Conservation (phyloP, 169 alveolate species). For the Eimeria sp. region DNA sequence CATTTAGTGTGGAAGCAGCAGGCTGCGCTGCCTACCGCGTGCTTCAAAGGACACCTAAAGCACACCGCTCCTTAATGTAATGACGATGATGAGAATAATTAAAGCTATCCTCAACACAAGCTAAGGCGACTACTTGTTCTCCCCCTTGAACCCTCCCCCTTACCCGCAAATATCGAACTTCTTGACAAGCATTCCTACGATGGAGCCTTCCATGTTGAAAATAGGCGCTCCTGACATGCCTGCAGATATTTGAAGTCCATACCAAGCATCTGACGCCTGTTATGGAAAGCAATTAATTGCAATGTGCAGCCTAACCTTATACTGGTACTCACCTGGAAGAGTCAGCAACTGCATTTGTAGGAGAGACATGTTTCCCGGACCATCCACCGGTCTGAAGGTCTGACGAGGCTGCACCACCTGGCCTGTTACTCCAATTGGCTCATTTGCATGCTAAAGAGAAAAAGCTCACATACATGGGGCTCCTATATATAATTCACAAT, state of each 20-base stretch:
- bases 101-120: not conserved
- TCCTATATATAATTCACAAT: not conserved
- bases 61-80: not conserved
- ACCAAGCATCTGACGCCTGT: not conserved
- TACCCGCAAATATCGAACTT: constrained; percentile 77
- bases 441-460: constrained; percentile 39
- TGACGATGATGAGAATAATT: too few species aligned
- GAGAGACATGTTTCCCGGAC: not conserved
- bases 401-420: constrained; percentile 61
- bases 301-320: not conserved
- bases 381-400: not conserved
- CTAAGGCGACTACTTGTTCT: not conserved
- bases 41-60: not conserved
- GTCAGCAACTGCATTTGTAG: constrained; percentile 24
- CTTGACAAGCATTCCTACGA: constrained; percentile 80
- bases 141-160: not conserved
- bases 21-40: not conserved
- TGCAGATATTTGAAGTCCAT: not conserved
- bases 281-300: not conserved
- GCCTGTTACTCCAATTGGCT: constrained; percentile 62
- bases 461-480: not conserved
- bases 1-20: not conserved
- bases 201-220: constrained; percentile 49
- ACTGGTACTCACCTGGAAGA: constrained; percentile 7
- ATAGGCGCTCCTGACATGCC: constrained; percentile 82